Evolutionary conservation across 2,329 filamentous ascomycete genomes (phyloP).

Genomic region (Cladosporium sp.): DNA sequence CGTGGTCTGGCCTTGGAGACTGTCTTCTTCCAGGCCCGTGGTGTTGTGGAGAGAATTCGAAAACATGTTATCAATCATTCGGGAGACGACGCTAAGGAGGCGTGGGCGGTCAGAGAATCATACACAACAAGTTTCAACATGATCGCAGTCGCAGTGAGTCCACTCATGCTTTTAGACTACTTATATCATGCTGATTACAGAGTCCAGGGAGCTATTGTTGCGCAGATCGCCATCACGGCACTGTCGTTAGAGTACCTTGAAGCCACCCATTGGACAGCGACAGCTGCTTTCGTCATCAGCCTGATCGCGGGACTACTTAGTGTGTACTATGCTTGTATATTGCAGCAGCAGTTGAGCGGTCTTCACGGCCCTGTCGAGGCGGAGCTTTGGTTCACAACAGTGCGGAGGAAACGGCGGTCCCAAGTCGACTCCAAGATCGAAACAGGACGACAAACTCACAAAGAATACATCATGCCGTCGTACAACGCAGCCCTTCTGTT

Average conservation of each 20-base stretch:
- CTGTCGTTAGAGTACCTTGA: neutral
- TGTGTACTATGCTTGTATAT: neutral
- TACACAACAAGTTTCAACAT: neutral
- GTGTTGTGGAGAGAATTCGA: no score
- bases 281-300: neutral
- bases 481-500: neutral
- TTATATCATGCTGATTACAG: neutral
- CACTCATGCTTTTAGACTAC: no score
- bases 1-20: no score
- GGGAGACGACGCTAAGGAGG: no score
- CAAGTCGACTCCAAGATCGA: no score
- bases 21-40: no score
- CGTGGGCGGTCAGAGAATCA: neutral
- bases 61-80: no score
- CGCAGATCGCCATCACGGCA: slow-evolving; percentile 5
- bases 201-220: neutral
- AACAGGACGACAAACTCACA: no score
- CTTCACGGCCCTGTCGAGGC: neutral
- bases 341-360: neutral
- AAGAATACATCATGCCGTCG: neutral
- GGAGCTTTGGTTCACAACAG: neutral
- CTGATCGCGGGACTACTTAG: neutral
- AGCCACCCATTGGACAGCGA: neutral
- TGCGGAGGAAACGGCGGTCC: neutral
- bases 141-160: neutral